phyloP scores from a whole-genome alignment of 345 rosid species.

The Rhodomyrtus tomentosa region DNA sequence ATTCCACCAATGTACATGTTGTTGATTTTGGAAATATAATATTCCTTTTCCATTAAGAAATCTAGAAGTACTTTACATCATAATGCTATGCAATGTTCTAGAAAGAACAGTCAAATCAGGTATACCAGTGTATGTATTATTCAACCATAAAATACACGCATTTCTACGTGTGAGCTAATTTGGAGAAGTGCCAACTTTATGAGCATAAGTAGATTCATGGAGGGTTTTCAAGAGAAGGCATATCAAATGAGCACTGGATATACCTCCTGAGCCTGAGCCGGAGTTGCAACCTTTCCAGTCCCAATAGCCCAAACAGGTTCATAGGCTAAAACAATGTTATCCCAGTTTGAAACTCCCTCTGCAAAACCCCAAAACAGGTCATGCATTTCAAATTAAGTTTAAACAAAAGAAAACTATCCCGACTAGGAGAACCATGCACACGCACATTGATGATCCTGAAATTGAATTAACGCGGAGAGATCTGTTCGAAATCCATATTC shows the following conservation, averaged over 20 bases:
- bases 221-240: neutral
- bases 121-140: neutral
- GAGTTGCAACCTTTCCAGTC: slow-evolving; percentile 73
- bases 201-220: neutral
- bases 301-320: slow-evolving; percentile 92
- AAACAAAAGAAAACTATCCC: neutral
- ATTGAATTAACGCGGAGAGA: neutral
- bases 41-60: neutral
- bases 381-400: neutral
- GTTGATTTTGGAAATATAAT: neutral
- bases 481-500: neutral
- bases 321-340: slow-evolving; percentile 52
- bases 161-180: neutral
- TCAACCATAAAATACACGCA: neutral
- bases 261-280: slow-evolving; percentile 76
- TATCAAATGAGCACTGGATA: neutral
- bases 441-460: neutral
- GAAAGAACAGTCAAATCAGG: neutral
- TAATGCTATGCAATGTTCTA: neutral
- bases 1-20: neutral
- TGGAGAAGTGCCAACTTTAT: neutral
- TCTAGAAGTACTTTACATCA: neutral
- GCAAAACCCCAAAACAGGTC: slow-evolving; percentile 1
- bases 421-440: neutral
- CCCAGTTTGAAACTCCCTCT: slow-evolving; percentile 48